Conservation (phyloP, 306 rosid genomes). For the Vicia sativa region DNA sequence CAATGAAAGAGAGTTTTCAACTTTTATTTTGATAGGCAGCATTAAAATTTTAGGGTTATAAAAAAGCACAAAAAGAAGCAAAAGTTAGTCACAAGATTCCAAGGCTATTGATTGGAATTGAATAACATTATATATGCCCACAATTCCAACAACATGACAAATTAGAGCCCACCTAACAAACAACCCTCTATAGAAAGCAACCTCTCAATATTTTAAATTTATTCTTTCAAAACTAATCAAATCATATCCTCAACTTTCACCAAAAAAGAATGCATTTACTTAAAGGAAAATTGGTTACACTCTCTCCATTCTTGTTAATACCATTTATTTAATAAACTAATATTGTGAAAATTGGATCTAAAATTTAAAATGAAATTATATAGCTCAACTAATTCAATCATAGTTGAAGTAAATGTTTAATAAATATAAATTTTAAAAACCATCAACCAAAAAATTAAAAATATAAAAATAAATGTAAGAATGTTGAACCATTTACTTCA, state of each 20-base stretch:
- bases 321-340: slow-evolving; percentile 25
- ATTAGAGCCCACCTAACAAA: slow-evolving; percentile 63
- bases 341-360: neutral
- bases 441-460: too few relatives aligned
- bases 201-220: slow-evolving; percentile 3
- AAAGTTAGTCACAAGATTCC: slow-evolving; percentile 63
- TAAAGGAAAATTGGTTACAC: neutral
- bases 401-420: neutral
- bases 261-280: neutral
- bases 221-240: slow-evolving; percentile 30
- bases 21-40: slow-evolving; percentile 39
- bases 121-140: slow-evolving; percentile 52
- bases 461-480: too few relatives aligned
- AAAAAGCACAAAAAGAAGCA: slow-evolving; percentile 58
- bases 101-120: slow-evolving; percentile 44
- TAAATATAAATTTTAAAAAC: too few relatives aligned
- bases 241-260: neutral
- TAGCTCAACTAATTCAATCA: neutral
- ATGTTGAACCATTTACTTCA: too few relatives aligned
- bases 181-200: slow-evolving; percentile 41
- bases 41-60: slow-evolving; percentile 34
- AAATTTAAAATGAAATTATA: neutral
- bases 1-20: slow-evolving; percentile 29
- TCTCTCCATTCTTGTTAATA: neutral
- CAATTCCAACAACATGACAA: slow-evolving; percentile 69